Percentiles rank a stretch among this genome's conserved stretches.
Evolutionary conservation across 23 red algal species (phyloP).

Genomic region (Gracilaria vermiculophylla): DNA sequence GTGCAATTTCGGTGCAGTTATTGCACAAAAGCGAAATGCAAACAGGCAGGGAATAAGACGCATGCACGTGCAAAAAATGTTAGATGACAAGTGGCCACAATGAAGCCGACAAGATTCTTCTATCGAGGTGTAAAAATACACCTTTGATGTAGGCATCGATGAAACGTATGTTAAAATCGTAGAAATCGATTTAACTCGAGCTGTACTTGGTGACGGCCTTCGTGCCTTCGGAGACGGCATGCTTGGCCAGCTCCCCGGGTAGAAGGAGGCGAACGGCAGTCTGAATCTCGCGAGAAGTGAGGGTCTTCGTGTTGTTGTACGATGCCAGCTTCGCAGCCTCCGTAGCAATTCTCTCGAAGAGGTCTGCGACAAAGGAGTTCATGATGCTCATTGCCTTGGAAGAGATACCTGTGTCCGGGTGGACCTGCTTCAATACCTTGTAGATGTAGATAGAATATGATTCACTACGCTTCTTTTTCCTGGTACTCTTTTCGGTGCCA

Average conservation of each 20-base stretch:
- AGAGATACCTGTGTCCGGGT: conserved; percentile 97
- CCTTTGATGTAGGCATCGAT: conserved; percentile 28
- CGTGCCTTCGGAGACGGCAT: conserved; percentile 97
- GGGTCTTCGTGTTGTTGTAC: conserved; percentile 96
- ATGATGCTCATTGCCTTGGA: conserved; percentile 99
- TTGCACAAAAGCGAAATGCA: too few species aligned
- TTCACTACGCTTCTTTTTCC: conserved; percentile 90
- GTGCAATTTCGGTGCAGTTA: too few species aligned
- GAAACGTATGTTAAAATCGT: not conserved
- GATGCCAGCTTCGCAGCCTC: conserved; percentile 89
- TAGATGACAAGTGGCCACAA: too few species aligned
- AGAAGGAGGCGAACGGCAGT: conserved; percentile 96
- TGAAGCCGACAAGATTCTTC: conserved; percentile 38
- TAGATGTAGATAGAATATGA: conserved; percentile 99
- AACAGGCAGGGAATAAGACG: too few species aligned
- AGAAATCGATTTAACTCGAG: conserved; percentile 82
- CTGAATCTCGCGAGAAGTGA: conserved; percentile 98
- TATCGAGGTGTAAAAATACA: conserved; percentile 75
- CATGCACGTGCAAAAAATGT: too few species aligned
- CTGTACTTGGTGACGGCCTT: conserved; percentile 99
- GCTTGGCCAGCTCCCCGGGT: conserved; percentile 97
- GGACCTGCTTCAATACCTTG: conserved; percentile 99
- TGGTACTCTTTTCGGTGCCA: conserved; percentile 63
- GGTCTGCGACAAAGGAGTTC: conserved; percentile 98
- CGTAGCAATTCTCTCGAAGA: conserved; percentile 95